These are phyloP conservation scores for Warburgia ugandensis DNA, from an alignment of 164 flowering plant species.

Conservation along the genomic window DNA sequence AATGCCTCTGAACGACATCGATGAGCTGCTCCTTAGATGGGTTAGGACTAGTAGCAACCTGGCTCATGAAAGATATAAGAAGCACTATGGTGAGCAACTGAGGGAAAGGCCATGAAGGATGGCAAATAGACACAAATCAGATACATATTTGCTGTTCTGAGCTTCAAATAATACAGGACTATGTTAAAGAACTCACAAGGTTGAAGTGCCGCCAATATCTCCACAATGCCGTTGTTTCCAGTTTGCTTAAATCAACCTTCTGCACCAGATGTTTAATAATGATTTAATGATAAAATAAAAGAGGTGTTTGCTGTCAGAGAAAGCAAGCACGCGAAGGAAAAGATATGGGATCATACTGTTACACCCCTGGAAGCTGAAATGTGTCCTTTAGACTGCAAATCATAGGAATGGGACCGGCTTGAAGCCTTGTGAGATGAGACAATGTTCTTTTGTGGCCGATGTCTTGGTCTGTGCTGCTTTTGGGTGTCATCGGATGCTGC, in stretches of 20 bases:
- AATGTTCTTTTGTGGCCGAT: constrained; percentile 50
- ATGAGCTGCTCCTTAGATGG: constrained; percentile 83
- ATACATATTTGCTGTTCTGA: neutral
- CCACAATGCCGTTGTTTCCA: constrained; percentile 80
- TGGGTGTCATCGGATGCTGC: constrained; percentile 82
- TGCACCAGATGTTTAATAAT: constrained; percentile 16
- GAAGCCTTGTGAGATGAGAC: constrained; percentile 65
- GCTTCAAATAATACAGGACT: neutral
- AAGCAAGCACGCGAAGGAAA: neutral
- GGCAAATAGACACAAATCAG: too few species aligned
- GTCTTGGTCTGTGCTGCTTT: constrained; percentile 66
- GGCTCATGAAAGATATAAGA: neutral
- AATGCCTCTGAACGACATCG: constrained; percentile 89
- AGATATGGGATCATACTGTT: constrained; percentile 8
- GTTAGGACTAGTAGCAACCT: constrained; percentile 76
- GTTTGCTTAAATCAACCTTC: constrained; percentile 88
- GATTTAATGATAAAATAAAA: neutral
- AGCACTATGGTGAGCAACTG: neutral
- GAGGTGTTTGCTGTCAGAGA: neutral
- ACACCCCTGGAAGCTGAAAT: constrained; percentile 45
- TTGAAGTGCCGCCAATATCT: constrained; percentile 93
- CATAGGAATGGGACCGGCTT: constrained; percentile 68
- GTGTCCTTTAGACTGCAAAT: constrained; percentile 73
- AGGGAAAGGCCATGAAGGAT: neutral
- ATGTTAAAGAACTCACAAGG: constrained; percentile 50